Evolutionary conservation across 2,329 filamentous ascomycete species (phyloP).

Genomic region (Fusarium lateritium): DNA sequence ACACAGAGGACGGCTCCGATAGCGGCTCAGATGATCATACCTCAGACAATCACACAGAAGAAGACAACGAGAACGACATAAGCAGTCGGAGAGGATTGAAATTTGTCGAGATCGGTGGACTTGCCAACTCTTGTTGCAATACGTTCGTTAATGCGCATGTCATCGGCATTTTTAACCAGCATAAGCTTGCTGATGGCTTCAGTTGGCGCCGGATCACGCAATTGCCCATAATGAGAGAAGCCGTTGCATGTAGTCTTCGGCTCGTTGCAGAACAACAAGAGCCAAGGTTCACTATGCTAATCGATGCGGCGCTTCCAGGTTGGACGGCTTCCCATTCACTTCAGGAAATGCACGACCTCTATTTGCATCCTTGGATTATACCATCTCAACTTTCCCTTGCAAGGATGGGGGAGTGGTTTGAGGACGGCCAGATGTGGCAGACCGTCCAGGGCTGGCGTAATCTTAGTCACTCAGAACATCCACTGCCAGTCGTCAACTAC

Average conservation of each 20-base stretch:
- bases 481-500: not conserved
- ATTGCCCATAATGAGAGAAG: not conserved
- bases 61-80: too few species aligned
- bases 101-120: too few species aligned
- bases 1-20: too few species aligned
- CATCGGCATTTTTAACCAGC: too few species aligned
- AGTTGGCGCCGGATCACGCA: too few species aligned
- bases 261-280: not conserved
- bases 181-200: too few species aligned
- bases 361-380: constrained; percentile 1
- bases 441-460: not conserved
- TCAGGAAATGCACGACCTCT: not conserved
- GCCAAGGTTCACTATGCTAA: not conserved
- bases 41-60: too few species aligned
- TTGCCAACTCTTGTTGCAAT: too few species aligned
- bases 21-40: too few species aligned
- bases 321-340: not conserved
- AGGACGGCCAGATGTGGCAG: not conserved
- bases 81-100: too few species aligned
- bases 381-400: not conserved
- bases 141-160: too few species aligned
- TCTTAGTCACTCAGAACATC: too few species aligned
- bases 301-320: not conserved
- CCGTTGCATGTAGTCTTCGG: not conserved
- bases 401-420: not conserved